phyloP scores from a whole-genome alignment of 169 alveolate species.

The Cryptosporidium xiaoi region DNA sequence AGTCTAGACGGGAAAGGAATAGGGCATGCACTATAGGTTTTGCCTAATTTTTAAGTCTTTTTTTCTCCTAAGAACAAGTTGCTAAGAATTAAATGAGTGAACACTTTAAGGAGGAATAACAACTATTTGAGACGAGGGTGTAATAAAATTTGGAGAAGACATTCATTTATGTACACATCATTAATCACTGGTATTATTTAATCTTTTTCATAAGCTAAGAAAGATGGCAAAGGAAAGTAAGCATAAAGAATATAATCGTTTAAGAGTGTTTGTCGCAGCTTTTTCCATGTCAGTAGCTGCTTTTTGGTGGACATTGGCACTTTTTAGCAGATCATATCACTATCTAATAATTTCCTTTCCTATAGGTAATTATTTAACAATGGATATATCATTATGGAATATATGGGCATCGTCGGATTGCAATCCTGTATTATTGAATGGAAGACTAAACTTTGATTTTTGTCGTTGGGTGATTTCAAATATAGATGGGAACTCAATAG shows the following conservation, averaged over 20 bases:
- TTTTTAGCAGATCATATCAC: constrained; percentile 56
- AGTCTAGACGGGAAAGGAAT: too few species aligned
- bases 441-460: constrained; percentile 57
- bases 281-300: constrained; percentile 43
- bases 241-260: constrained; percentile 12
- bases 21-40: too few species aligned
- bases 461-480: constrained; percentile 68
- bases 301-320: constrained; percentile 69
- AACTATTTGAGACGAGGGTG: too few species aligned
- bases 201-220: too few species aligned
- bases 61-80: too few species aligned
- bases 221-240: too few species aligned
- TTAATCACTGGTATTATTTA: too few species aligned
- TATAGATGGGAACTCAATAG: constrained; percentile 67
- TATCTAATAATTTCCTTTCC: constrained; percentile 64
- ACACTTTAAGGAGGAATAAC: too few species aligned
- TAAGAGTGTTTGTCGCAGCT: constrained; percentile 63
- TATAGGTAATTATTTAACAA: constrained; percentile 56
- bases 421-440: constrained; percentile 23
- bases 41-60: too few species aligned
- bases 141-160: too few species aligned
- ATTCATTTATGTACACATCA: too few species aligned
- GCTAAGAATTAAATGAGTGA: too few species aligned
- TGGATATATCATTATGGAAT: constrained; percentile 73
- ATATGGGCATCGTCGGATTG: constrained; percentile 74